Conservation (phyloP, 2,329 filamentous ascomycete species). For the Pseudopyricularia javanii region DNA sequence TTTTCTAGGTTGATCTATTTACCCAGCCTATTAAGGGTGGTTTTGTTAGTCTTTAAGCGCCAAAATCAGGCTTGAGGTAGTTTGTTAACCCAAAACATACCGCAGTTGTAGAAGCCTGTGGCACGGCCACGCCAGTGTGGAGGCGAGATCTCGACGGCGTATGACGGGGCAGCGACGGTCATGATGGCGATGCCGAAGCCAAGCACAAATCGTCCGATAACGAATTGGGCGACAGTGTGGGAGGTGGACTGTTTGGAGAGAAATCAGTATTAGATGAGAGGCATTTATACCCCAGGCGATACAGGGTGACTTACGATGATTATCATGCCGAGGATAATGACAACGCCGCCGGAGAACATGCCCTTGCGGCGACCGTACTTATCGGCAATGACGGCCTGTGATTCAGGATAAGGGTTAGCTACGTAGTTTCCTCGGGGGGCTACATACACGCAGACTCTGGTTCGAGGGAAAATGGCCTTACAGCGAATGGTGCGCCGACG, state of each 20-base stretch:
- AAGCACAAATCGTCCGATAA: conserved; percentile 33
- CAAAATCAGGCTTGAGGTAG: too few relatives aligned
- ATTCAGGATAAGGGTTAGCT: background rate
- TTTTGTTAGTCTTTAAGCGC: too few relatives aligned
- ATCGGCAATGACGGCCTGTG: conserved; percentile 27
- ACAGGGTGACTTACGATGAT: conserved; percentile 17
- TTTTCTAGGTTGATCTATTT: too few relatives aligned
- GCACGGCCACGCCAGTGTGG: conserved; percentile 37
- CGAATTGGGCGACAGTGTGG: conserved; percentile 23
- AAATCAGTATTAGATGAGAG: conserved; percentile 7
- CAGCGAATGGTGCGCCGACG: conserved; percentile 72
- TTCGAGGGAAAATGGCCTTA: conserved; percentile 9
- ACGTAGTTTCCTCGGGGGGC: background rate
- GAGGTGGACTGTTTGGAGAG: conserved; percentile 15
- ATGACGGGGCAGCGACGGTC: conserved; percentile 34
- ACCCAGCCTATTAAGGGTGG: too few relatives aligned
- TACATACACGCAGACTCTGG: background rate
- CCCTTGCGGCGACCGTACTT: conserved; percentile 27
- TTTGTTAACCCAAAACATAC: too few relatives aligned
- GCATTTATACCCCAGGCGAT: background rate
- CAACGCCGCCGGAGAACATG: conserved; percentile 29
- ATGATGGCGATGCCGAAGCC: conserved; percentile 31
- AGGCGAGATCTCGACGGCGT: conserved; percentile 32
- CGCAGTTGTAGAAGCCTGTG: conserved; percentile 38
- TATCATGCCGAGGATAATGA: conserved; percentile 32